These are phyloP conservation scores for Melampsora abietis-canadensis DNA, from an alignment of 1,284 basidiomycete genomes.

Conservation along the genomic window DNA sequence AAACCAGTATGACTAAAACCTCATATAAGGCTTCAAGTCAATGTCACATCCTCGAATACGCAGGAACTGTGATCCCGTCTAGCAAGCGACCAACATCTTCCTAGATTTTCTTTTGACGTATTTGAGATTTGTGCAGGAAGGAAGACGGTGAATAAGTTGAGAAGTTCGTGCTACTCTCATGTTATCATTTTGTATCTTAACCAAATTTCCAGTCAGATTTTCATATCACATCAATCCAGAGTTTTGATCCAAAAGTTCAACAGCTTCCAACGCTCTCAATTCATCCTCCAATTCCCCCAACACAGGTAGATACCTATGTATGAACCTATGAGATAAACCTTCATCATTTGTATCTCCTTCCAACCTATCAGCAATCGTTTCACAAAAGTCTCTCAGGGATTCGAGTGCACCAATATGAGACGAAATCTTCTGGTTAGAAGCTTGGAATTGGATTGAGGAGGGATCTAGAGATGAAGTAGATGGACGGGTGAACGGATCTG, in stretches of 20 bases:
- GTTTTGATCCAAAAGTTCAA: slow-evolving; percentile 20
- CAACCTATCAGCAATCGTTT: not conserved
- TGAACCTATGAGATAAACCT: not conserved
- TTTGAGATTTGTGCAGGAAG: too few relatives aligned
- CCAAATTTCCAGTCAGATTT: too few relatives aligned
- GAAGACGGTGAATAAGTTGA: too few relatives aligned
- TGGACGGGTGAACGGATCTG: not conserved
- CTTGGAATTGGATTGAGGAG: not conserved
- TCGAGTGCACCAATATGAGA: slow-evolving; percentile 21
- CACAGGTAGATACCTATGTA: slow-evolving; percentile 22
- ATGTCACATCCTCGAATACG: too few relatives aligned
- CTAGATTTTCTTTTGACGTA: too few relatives aligned
- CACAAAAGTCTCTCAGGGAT: slow-evolving; percentile 17
- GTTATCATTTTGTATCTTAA: too few relatives aligned
- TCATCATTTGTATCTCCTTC: not conserved
- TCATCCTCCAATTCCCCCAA: slow-evolving; percentile 35
- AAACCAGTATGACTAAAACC: too few relatives aligned
- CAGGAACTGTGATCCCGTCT: too few relatives aligned
- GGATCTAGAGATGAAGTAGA: not conserved
- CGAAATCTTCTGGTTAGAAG: too few relatives aligned
- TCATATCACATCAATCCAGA: not conserved
- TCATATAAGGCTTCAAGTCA: too few relatives aligned
- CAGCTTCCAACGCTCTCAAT: slow-evolving; percentile 36
- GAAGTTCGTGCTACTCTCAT: too few relatives aligned
- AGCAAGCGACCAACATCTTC: too few relatives aligned